Conservation (phyloP, 2,329 filamentous ascomycete species). For the Fusarium penzigii region DNA sequence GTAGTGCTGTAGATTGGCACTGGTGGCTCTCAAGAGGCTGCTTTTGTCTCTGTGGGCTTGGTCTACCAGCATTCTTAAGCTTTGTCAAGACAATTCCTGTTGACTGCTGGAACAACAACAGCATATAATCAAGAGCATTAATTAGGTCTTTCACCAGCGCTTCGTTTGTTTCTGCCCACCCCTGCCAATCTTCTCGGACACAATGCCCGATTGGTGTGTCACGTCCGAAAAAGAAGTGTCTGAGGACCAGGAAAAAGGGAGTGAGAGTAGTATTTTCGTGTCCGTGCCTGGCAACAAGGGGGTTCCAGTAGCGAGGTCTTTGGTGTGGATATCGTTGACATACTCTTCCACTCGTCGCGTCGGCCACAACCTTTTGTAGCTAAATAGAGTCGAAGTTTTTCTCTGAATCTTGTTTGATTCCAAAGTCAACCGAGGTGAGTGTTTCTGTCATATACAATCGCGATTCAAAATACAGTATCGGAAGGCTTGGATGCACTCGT, state of each 20-base stretch:
- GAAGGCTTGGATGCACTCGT: too few relatives aligned
- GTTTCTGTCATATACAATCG: background rate
- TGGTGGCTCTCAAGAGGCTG: constrained; percentile 10
- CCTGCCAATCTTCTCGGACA: constrained; percentile 22
- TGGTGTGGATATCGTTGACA: constrained; percentile 21
- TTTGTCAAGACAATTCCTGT: background rate
- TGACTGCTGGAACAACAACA: constrained; percentile 1
- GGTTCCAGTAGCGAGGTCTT: constrained; percentile 15
- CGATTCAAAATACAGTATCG: too few relatives aligned
- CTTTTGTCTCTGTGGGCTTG: constrained; percentile 7
- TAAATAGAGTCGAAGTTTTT: too few relatives aligned
- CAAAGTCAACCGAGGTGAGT: too few relatives aligned
- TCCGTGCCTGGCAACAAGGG: constrained; percentile 16
- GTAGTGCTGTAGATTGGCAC: too few relatives aligned
- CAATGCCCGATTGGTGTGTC: constrained; percentile 26
- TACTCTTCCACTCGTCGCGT: constrained; percentile 16
- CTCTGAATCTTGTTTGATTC: background rate
- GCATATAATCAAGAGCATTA: too few relatives aligned
- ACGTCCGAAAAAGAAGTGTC: constrained; percentile 15
- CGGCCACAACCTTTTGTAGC: background rate
- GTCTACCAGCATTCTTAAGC: constrained; percentile 1
- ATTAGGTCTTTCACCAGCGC: background rate
- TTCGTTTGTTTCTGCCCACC: constrained; percentile 27
- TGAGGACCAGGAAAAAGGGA: constrained; percentile 16
- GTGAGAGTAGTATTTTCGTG: constrained; percentile 18